Evolutionary conservation across 2,329 filamentous ascomycete genomes (phyloP).

Genomic region (Fusarium stilboides): DNA sequence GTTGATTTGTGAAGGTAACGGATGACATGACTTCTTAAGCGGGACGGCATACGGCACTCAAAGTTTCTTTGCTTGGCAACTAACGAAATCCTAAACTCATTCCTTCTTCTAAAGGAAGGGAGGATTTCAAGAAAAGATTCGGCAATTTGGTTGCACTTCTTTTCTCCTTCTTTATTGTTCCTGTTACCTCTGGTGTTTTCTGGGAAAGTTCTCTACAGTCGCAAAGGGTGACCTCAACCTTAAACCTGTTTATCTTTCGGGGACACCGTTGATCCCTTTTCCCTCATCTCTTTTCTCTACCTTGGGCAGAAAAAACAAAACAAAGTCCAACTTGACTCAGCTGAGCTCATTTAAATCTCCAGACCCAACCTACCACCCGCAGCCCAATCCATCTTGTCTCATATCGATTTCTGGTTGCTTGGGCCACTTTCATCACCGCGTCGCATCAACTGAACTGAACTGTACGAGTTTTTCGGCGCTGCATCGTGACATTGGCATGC

Average conservation of each 20-base stretch:
- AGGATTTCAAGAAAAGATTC: conserved; percentile 3
- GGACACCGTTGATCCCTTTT: conserved; percentile 29
- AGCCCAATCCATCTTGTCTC: conserved; percentile 19
- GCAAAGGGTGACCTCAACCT: conserved; percentile 24
- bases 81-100: conserved; percentile 9
- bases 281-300: conserved; percentile 17
- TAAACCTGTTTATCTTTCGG: conserved; percentile 12
- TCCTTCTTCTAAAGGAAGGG: conserved; percentile 9
- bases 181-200: conserved; percentile 7
- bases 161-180: conserved; percentile 11
- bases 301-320: conserved; percentile 23
- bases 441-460: conserved; percentile 29
- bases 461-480: conserved; percentile 34
- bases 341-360: conserved; percentile 28
- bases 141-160: conserved; percentile 10
- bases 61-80: conserved; percentile 16
- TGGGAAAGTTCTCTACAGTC: conserved; percentile 36
- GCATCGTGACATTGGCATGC: conserved; percentile 49
- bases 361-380: conserved; percentile 23
- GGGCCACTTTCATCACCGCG: conserved; percentile 34
- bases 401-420: conserved; percentile 26
- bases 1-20: conserved; percentile 23
- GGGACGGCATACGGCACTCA: conserved; percentile 17
- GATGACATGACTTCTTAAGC: conserved; percentile 16
- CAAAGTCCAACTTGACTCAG: conserved; percentile 20